phyloP scores from a whole-genome alignment of 2,329 filamentous ascomycete species.

The Venturiaceae sp. region DNA sequence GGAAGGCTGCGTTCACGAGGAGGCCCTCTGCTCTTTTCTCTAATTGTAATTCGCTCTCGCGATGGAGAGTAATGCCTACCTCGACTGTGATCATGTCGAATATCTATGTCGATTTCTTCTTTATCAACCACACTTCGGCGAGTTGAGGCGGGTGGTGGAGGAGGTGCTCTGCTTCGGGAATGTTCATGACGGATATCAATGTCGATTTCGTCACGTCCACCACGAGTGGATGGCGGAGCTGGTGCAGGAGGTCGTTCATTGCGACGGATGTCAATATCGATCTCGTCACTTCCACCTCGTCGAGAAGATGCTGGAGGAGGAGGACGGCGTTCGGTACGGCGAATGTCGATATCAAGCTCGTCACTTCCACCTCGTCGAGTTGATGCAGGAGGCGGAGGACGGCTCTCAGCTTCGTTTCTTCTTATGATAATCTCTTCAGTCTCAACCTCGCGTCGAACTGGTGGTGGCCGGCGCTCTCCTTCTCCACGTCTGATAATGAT shows the following conservation, averaged over 20 bases:
- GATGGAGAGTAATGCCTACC: slow-evolving; percentile 1
- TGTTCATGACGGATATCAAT: slow-evolving; percentile 10
- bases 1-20: slow-evolving; percentile 25
- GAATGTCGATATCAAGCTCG: slow-evolving; percentile 6
- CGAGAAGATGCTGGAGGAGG: slow-evolving; percentile 15
- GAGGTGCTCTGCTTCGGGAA: slow-evolving; percentile 11
- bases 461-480: slow-evolving; percentile 13
- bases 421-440: slow-evolving; percentile 31
- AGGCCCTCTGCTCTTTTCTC: slow-evolving; percentile 12
- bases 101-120: slow-evolving; percentile 21
- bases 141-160: slow-evolving; percentile 10
- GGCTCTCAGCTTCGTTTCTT: slow-evolving; percentile 17
- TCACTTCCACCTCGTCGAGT: slow-evolving; percentile 5
- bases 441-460: slow-evolving; percentile 21
- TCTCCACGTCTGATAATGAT: slow-evolving; percentile 36
- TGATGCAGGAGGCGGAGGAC: neutral
- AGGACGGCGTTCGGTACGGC: neutral
- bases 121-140: slow-evolving; percentile 23
- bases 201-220: neutral
- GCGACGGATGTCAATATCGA: slow-evolving; percentile 32
- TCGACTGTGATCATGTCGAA: neutral
- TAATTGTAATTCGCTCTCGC: slow-evolving; percentile 14
- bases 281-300: slow-evolving; percentile 33
- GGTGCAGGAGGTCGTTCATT: slow-evolving; percentile 17
- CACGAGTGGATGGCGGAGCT: neutral